phyloP scores from a whole-genome alignment of 768 basidiomycete genomes.

The Rhizopogon salebrosus region DNA sequence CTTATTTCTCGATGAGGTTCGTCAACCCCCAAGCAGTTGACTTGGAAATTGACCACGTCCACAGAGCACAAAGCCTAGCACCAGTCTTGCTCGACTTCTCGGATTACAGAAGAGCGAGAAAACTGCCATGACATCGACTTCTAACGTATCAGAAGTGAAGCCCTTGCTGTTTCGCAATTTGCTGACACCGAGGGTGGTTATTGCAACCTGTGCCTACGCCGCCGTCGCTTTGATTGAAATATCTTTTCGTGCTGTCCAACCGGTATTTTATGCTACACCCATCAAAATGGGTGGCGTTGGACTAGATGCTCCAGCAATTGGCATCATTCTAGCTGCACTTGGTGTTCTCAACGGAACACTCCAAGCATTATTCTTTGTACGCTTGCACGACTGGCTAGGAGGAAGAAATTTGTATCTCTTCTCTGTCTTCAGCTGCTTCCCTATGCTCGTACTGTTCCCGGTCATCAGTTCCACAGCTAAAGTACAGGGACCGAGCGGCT shows the following conservation, averaged over 20 bases:
- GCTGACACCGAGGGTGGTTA: slow-evolving; percentile 44
- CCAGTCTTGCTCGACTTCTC: background rate
- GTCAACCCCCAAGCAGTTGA: background rate
- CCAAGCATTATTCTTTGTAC: slow-evolving; percentile 58
- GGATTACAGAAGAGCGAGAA: background rate
- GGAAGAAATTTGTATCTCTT: slow-evolving; percentile 49
- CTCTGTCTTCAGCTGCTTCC: slow-evolving; percentile 45
- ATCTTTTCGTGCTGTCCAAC: slow-evolving; percentile 40
- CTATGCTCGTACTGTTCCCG: slow-evolving; percentile 40
- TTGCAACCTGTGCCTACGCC: slow-evolving; percentile 56
- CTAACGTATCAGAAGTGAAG: background rate
- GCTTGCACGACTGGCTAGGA: slow-evolving; percentile 47
- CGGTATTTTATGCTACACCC: slow-evolving; percentile 17
- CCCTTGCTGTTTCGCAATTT: slow-evolving; percentile 42
- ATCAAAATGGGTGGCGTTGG: slow-evolving; percentile 9
- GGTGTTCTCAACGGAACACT: slow-evolving; percentile 32
- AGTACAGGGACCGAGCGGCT: slow-evolving; percentile 30
- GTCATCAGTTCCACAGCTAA: slow-evolving; percentile 34
- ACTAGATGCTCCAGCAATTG: slow-evolving; percentile 13
- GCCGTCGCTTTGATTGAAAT: slow-evolving; percentile 58
- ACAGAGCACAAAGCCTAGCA: slow-evolving; percentile 2
- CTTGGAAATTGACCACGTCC: background rate
- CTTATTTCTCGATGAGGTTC: slow-evolving; percentile 47
- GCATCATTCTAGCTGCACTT: slow-evolving; percentile 9
- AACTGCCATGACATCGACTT: background rate